Conservation (phyloP, 2,329 filamentous ascomycete genomes). For the Pseudogymnoascus sp. region DNA sequence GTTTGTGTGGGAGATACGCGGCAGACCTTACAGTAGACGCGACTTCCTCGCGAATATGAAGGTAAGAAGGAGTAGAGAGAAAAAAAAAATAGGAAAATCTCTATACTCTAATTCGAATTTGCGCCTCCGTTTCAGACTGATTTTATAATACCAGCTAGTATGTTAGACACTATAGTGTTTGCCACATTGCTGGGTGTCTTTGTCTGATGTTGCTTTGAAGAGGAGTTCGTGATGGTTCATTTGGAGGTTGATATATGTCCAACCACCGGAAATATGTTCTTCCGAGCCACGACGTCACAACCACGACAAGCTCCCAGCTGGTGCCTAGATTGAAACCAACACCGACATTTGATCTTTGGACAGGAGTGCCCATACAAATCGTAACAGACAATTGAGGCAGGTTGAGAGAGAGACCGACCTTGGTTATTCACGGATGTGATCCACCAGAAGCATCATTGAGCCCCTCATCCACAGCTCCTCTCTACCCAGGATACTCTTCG, state of each 20-base stretch:
- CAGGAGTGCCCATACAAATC: neutral
- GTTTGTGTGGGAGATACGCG: neutral
- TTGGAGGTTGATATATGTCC: neutral
- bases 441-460: neutral
- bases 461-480: neutral
- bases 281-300: conserved; percentile 3
- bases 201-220: neutral
- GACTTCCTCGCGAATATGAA: neutral
- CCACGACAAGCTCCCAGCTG: neutral
- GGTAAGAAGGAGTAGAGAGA: neutral
- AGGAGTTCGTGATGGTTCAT: neutral
- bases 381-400: neutral
- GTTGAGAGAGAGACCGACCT: neutral
- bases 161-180: neutral
- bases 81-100: neutral
- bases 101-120: neutral
- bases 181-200: neutral
- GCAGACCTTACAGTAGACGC: neutral
- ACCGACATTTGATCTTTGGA: conserved; percentile 1
- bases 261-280: neutral
- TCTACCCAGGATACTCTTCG: neutral
- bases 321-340: neutral
- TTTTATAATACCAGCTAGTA: neutral
- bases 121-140: neutral
- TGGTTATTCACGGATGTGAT: neutral